Base-by-base conservation (phyloP, 805 yeast genomes). In the Pichia exigua region DNA sequence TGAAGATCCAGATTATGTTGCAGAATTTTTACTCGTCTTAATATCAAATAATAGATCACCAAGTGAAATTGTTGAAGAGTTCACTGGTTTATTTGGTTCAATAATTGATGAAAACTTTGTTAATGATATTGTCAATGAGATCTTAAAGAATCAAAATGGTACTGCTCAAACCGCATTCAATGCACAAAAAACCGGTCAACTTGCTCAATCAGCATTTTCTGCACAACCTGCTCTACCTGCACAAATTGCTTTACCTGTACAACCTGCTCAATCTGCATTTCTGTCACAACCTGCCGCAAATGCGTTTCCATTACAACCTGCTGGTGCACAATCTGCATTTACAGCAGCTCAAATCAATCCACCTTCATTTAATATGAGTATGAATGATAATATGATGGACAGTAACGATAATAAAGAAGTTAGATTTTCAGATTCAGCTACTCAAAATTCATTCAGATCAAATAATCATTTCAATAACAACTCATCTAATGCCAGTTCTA, bases 21-120 rank as follows among this genome's bases (percentile, higher is more conserved):
- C 94, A 15, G 94, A 86, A 65, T 86, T 78, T 61, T 80, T 86
- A 51, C 75, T 82, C n/a, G 76, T 85, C 44, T 71, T 86, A 65
- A 83, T 86, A 54, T 82, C 83, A 15, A 84, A 83, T 57, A 82
- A 83, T 59, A 81, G 83, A 60, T 69, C 80, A 7, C 77, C 83
- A 13, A 74, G 72, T 18, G 85, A 82, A 49, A 82, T 85, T 38
- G 74, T 77, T 20, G 68, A 67, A 20, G 94, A 86, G 61, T 73
- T 87, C 30, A 71, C 78, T 38, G 76, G 79, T 44, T 69, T 85
- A 47, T 81, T 84, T 55, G 85, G 83, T 49, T 76, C 78, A 42
- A 79, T 78, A 8, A 78, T 84, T n/a, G 75, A 81, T 53, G 74
- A 71, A 45, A 72, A 66, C 12, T 83, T 85, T 52, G 75, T 85